A percentile compares a stretch with the other conserved stretches of the same genome.
These are phyloP conservation scores for Megacollybia marginata DNA, from an alignment of 768 basidiomycete genomes.

Conservation along the genomic window DNA sequence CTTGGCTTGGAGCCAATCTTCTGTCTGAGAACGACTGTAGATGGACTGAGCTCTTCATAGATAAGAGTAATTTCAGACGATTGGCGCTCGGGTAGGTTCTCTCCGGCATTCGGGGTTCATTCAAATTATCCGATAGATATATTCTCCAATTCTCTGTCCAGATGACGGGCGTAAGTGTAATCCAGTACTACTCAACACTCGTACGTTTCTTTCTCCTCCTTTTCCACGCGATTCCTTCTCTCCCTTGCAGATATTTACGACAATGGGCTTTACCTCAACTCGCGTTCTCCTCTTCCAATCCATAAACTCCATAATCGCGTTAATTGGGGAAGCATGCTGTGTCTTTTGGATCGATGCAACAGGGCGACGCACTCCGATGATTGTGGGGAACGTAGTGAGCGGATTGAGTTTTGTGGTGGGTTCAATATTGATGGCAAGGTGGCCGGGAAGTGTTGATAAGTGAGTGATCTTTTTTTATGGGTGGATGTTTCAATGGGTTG, in stretches of 20 bases:
- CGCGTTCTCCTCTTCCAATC: constrained; percentile 45
- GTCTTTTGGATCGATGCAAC: constrained; percentile 37
- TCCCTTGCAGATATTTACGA: background rate
- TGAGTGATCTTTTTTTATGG: constrained; percentile 9
- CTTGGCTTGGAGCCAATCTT: background rate
- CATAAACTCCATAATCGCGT: constrained; percentile 45
- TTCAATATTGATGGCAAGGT: constrained; percentile 35
- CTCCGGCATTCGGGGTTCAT: background rate
- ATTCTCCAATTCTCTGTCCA: constrained; percentile 51
- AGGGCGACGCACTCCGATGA: constrained; percentile 31
- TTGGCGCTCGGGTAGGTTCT: constrained; percentile 31
- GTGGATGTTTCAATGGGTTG: background rate
- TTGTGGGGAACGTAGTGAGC: constrained; percentile 31
- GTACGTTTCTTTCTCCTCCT: constrained; percentile 14
- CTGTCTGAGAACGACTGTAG: too few relatives aligned
- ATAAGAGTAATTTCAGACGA: constrained; percentile 38
- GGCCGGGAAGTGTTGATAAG: constrained; percentile 35
- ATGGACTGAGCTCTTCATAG: constrained; percentile 32
- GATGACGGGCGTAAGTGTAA: constrained; percentile 53
- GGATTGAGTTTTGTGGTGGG: constrained; percentile 36
- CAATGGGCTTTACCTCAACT: constrained; percentile 37
- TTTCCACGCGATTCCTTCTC: constrained; percentile 5
- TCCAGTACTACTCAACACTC: constrained; percentile 46
- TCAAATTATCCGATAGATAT: constrained; percentile 21
- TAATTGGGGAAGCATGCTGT: constrained; percentile 43